A percentile compares a stretch with the other conserved stretches of the same genome.
Conservation (phyloP, 305 asterid species). For the Solanum chacoense region DNA sequence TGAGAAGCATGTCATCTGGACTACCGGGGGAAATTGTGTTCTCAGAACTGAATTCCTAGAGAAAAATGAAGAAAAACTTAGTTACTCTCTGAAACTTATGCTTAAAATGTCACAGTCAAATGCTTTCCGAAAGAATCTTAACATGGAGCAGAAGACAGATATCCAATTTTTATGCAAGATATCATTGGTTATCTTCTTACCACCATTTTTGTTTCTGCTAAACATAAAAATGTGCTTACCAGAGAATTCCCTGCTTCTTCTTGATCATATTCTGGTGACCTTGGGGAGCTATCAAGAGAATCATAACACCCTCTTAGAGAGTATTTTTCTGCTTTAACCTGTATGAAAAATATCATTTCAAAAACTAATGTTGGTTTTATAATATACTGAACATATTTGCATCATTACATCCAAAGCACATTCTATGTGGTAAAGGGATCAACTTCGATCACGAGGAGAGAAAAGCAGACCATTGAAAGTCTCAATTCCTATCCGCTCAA, state of each 20-base stretch:
- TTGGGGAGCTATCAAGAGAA: conserved; percentile 46
- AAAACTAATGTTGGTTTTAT: neutral
- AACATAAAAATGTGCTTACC: conserved; percentile 24
- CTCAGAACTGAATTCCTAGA: conserved; percentile 59
- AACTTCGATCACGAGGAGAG: neutral
- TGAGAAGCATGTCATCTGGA: conserved; percentile 80
- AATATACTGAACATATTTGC: neutral
- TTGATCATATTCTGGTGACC: conserved; percentile 60
- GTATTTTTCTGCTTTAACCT: conserved; percentile 90
- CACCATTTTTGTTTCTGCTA: neutral
- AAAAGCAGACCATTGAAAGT: neutral
- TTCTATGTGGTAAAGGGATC: neutral
- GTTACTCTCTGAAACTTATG: neutral
- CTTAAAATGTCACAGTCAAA: neutral
- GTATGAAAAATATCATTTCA: conserved; percentile 1
- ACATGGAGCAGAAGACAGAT: neutral
- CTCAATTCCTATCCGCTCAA: neutral
- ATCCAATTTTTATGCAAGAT: neutral
- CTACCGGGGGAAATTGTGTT: conserved; percentile 64
- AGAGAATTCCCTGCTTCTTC: conserved; percentile 63
- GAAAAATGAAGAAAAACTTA: neutral
- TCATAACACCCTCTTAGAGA: conserved; percentile 41
- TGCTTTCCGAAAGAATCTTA: neutral
- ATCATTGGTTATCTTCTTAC: neutral
- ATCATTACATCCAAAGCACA: neutral